phyloP scores from a whole-genome alignment of 768 basidiomycete species.

The Podaxis rugospora region DNA sequence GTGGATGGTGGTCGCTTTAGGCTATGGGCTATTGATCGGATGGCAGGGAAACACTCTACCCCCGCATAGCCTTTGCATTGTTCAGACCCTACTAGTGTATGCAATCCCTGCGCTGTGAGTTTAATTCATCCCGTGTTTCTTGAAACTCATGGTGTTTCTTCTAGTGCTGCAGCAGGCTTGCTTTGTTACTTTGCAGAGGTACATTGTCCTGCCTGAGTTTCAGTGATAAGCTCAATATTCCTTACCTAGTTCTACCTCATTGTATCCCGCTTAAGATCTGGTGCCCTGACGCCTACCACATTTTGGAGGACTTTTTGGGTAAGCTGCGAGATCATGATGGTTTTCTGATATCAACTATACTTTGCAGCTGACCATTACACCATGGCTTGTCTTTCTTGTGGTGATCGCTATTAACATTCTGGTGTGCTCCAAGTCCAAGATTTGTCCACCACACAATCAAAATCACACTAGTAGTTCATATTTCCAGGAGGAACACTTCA shows the following conservation, averaged over 20 bases:
- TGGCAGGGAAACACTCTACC: background rate
- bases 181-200: background rate
- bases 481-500: background rate
- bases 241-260: background rate
- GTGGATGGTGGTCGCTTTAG: background rate
- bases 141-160: no score
- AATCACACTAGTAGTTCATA: background rate
- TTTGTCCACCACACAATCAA: background rate
- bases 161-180: background rate
- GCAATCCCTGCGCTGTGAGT: background rate
- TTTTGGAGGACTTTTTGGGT: background rate
- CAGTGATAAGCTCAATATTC: no score
- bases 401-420: background rate
- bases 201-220: no score
- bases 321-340: background rate
- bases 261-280: background rate
- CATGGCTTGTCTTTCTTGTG: background rate
- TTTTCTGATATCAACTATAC: background rate
- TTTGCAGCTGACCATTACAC: background rate
- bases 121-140: no score
- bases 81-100: background rate
- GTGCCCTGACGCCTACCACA: background rate
- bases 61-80: background rate
- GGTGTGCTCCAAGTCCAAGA: background rate
- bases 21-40: background rate